Evolutionary conservation across 2,329 filamentous ascomycete species (phyloP), one percentile per base, ranked within the genome.

Genomic region (Microsporum canis): DNA sequence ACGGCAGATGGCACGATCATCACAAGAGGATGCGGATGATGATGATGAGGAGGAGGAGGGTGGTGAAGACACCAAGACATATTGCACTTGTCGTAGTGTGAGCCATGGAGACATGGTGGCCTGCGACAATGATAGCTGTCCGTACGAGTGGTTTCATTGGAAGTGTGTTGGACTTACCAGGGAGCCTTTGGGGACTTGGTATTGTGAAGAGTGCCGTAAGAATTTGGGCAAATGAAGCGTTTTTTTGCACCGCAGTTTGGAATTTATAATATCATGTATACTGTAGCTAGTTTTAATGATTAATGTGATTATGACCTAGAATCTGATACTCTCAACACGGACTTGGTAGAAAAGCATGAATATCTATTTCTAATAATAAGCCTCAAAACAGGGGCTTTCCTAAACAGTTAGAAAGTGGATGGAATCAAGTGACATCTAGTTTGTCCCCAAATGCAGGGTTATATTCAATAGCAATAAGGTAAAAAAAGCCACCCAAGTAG

Each of bases 81-180:
- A 86, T 69, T 87, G 84, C 72, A 84, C 84, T 65, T 87, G 84
- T 68, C 82, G 83, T 57, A 81, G 82, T 64, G 83, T 85, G 41
- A 83, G 79, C 64, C 85, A 85, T 68, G 84, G 84, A 17, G 82
- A 85, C 68, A 87, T 87, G 84, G 81, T 87, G 45, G 84, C 82
- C 10, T 87, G 84, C 68, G 84, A 87, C 70, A 86, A 86, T 68
- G 82, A 84, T 41, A 76, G 78, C 61, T 87, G 84, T 72, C 79
- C 80, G 10, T 80, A 82, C 64, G 83, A 87, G 69, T 87, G 84
- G 84, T 87, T 87, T 71, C 84, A 87, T 75, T 79, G 85, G 71
- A 81, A 79, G 45, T 87, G 84, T 66, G 82, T 85, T 58, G 81
- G 82, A 23, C 73, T 87, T 67, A 82, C 79, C 49, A 80, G 81